Conservation (phyloP, 768 basidiomycete genomes). For the Mycena venus region DNA sequence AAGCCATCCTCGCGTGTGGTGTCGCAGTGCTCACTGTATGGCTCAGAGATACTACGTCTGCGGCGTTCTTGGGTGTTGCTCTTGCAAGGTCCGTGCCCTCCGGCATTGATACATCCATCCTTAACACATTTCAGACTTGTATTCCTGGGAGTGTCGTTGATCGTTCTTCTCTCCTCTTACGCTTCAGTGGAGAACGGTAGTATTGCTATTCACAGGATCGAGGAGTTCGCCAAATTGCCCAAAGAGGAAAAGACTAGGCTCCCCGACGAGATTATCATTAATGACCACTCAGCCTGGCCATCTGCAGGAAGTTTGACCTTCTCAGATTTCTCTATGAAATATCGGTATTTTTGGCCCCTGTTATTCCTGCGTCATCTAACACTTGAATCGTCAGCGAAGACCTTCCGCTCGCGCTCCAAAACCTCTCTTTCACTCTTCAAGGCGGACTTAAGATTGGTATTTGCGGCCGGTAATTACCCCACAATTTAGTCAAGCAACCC, state of each 20-base stretch:
- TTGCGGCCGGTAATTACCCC: conserved; percentile 15
- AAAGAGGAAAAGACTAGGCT: conserved; percentile 12
- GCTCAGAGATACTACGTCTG: conserved; percentile 15
- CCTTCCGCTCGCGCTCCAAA: conserved; percentile 20
- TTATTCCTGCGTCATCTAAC: neutral
- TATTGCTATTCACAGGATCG: conserved; percentile 20
- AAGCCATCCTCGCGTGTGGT: conserved; percentile 18
- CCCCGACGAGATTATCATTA: neutral
- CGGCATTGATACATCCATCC: neutral
- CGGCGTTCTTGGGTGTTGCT: conserved; percentile 21
- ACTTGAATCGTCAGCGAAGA: neutral
- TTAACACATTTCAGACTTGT: conserved; percentile 8
- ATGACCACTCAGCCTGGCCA: conserved; percentile 17
- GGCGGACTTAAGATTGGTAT: conserved; percentile 20
- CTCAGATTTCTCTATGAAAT: conserved; percentile 20
- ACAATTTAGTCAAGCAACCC: too few species aligned
- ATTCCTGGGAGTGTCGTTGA: conserved; percentile 2
- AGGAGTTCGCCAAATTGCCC: conserved; percentile 21
- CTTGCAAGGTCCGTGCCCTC: neutral
- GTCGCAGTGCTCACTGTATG: conserved; percentile 17
- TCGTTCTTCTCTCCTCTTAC: neutral
- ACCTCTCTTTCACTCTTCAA: conserved; percentile 9
- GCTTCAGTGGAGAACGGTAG: conserved; percentile 23
- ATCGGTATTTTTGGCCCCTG: conserved; percentile 5
- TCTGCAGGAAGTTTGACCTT: conserved; percentile 10